phyloP scores from a whole-genome alignment of 305 asterid genomes.

The Galium porrigens region DNA sequence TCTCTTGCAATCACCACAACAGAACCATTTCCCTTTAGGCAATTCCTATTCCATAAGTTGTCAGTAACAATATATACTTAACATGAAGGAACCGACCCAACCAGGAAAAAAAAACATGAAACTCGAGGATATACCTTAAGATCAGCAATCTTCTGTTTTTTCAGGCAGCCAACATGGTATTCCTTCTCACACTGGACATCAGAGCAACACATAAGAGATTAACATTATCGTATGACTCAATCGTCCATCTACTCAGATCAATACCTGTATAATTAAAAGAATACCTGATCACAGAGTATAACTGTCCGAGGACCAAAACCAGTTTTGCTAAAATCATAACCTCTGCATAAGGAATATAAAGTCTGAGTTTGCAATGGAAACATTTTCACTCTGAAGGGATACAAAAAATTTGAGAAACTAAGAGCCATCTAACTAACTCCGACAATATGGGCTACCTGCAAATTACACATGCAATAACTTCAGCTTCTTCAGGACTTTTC shows the following conservation, averaged over 20 bases:
- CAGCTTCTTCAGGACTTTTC: conserved; percentile 74
- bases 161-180: conserved; percentile 95
- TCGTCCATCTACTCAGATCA: conserved; percentile 1
- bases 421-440: background rate
- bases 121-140: conserved; percentile 46
- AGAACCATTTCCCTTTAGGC: conserved; percentile 95
- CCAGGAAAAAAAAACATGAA: background rate
- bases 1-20: conserved; percentile 60
- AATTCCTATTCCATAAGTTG: conserved; percentile 44
- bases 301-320: conserved; percentile 99
- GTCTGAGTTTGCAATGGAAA: background rate
- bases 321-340: conserved; percentile 80
- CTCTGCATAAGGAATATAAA: conserved; percentile 33
- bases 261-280: conserved; percentile 17
- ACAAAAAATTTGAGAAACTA: background rate
- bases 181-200: conserved; percentile 77
- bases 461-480: conserved; percentile 81
- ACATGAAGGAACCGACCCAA: conserved; percentile 8
- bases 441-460: conserved; percentile 54
- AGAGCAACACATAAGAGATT: conserved; percentile 16
- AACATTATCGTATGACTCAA: conserved; percentile 10
- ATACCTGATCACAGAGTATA: conserved; percentile 91
- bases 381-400: background rate
- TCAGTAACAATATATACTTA: conserved; percentile 9
- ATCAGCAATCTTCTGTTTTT: conserved; percentile 79